Evolutionary conservation across 2,329 filamentous ascomycete species (phyloP).

Genomic region (Exophiala aquamarina): DNA sequence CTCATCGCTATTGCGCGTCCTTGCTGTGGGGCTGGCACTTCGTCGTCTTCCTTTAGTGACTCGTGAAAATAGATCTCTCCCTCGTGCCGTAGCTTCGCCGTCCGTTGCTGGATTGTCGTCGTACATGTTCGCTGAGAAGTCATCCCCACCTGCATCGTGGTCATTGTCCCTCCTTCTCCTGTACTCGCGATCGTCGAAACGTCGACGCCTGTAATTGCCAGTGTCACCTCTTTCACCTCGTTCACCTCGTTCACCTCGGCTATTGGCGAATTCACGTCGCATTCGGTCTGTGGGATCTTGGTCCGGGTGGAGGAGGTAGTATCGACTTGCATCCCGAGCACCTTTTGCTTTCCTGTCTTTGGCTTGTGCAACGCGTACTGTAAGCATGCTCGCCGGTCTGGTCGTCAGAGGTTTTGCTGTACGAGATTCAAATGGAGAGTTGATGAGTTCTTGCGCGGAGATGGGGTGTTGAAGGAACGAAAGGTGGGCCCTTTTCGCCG

Average conservation of each 20-base stretch:
- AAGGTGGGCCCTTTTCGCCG: conserved; percentile 55
- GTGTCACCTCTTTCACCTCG: conserved; percentile 38
- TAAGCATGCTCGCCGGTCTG: conserved; percentile 68
- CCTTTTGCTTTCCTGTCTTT: conserved; percentile 78
- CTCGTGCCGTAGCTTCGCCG: conserved; percentile 29
- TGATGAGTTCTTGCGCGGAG: conserved; percentile 42
- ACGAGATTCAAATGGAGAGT: conserved; percentile 63
- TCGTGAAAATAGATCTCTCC: conserved; percentile 41
- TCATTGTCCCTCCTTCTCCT: conserved; percentile 50
- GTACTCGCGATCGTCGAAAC: conserved; percentile 62
- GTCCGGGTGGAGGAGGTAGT: conserved; percentile 89
- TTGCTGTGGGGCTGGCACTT: conserved; percentile 60
- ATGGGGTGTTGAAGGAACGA: conserved; percentile 43
- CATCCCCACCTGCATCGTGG: conserved; percentile 33
- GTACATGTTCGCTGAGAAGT: conserved; percentile 78
- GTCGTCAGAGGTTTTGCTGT: conserved; percentile 67
- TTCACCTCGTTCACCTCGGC: conserved; percentile 36
- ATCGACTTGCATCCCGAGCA: conserved; percentile 78
- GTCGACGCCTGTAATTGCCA: conserved; percentile 49
- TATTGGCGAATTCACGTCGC: conserved; percentile 53
- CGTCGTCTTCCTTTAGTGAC: conserved; percentile 48
- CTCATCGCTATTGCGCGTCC: conserved; percentile 43
- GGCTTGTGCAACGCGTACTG: conserved; percentile 70
- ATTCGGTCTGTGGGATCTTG: conserved; percentile 76
- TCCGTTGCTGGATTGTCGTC: conserved; percentile 58